Conservation (phyloP, 129 eudicot genomes). For the Flaveria linearis region DNA sequence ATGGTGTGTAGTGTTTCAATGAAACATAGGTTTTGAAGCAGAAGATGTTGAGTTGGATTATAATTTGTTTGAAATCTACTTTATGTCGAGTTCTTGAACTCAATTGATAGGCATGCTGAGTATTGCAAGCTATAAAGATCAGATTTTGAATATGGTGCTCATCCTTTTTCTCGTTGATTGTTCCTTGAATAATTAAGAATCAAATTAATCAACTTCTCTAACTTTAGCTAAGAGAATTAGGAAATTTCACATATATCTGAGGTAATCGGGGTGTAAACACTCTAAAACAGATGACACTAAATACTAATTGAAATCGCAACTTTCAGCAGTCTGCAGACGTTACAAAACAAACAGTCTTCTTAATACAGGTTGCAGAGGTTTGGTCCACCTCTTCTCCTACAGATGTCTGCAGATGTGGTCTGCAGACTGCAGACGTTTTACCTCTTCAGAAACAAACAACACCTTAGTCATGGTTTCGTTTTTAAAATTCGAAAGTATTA, state of each 20-base stretch:
- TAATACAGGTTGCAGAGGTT: no score
- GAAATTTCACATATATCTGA: background rate
- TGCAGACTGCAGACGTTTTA: no score
- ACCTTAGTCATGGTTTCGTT: no score
- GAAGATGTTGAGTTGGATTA: background rate
- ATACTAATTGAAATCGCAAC: background rate
- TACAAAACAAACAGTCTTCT: no score
- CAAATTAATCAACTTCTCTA: background rate
- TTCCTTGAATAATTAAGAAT: conserved; percentile 3
- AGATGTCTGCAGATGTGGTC: no score
- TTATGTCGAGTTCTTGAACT: background rate
- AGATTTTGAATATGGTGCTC: conserved; percentile 10
- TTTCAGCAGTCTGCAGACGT: no score
- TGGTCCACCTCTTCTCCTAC: no score
- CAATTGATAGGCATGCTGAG: conserved; percentile 5
- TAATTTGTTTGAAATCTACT: background rate
- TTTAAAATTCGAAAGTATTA: no score
- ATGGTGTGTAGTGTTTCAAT: background rate
- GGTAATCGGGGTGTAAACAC: background rate
- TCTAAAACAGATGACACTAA: background rate
- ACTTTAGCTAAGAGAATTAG: background rate
- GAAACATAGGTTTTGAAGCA: background rate
- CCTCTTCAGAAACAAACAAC: no score
- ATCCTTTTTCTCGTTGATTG: background rate
- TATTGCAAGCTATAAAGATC: conserved; percentile 12